A percentile compares a stretch with the other conserved stretches of the same genome.
These are phyloP conservation scores for Polysphondylium violaceum DNA, from an alignment of 78 protist genomes.

Conservation along the genomic window DNA sequence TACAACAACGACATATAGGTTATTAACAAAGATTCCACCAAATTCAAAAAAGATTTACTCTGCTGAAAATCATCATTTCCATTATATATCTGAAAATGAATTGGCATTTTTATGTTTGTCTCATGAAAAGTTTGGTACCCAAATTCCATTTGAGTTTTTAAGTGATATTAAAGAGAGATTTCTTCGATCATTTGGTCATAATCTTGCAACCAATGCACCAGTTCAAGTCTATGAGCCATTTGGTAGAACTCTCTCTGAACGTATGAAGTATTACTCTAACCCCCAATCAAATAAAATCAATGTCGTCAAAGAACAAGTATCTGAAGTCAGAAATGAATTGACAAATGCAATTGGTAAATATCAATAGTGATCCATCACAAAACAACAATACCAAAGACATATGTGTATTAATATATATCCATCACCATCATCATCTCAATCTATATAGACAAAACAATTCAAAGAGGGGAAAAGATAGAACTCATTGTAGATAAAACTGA, in stretches of 20 bases:
- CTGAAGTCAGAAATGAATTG: conserved; percentile 44
- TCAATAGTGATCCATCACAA: not conserved
- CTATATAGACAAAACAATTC: conserved; percentile 87
- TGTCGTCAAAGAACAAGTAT: conserved; percentile 58
- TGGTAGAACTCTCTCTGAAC: conserved; percentile 57
- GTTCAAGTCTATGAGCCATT: conserved; percentile 58
- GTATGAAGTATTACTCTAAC: conserved; percentile 69
- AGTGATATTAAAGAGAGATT: conserved; percentile 47
- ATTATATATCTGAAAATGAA: conserved; percentile 78
- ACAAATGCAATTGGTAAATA: conserved; percentile 35
- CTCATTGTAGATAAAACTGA: conserved; percentile 96
- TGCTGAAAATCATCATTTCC: conserved; percentile 66
- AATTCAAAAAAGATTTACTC: conserved; percentile 58
- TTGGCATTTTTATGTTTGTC: conserved; percentile 69
- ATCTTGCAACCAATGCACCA: conserved; percentile 63
- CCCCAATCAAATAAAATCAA: conserved; percentile 71
- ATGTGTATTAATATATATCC: not conserved
- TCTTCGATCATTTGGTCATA: conserved; percentile 36
- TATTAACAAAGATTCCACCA: conserved; percentile 66
- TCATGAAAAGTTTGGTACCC: conserved; percentile 71
- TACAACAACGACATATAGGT: not conserved
- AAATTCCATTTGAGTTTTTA: conserved; percentile 60
- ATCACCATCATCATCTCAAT: not conserved
- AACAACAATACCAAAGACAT: not conserved
- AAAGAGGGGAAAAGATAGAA: conserved; percentile 95